phyloP scores from a whole-genome alignment of 768 basidiomycete genomes.

The Termitomyces sp. region DNA sequence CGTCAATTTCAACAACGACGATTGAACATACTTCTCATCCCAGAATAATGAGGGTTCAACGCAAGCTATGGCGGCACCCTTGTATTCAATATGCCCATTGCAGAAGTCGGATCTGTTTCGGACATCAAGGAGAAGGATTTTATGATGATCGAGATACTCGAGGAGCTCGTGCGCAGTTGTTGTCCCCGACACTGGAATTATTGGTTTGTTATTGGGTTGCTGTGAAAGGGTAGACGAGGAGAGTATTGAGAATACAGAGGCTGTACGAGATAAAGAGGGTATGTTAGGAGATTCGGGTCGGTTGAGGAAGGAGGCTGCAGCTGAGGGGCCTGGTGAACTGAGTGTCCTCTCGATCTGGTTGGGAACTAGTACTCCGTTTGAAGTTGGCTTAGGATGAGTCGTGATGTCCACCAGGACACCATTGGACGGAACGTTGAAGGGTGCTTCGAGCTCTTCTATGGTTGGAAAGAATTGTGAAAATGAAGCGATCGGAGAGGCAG shows the following conservation, averaged over 20 bases:
- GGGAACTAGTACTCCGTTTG: conserved; percentile 6
- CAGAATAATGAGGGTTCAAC: conserved; percentile 78
- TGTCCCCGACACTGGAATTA: conserved; percentile 59
- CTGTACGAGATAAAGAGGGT: conserved; percentile 33
- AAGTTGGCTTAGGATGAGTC: conserved; percentile 12
- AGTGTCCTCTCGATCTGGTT: conserved; percentile 41
- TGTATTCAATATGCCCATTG: conserved; percentile 57
- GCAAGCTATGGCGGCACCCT: conserved; percentile 65
- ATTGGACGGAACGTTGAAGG: conserved; percentile 44
- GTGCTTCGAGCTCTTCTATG: conserved; percentile 69
- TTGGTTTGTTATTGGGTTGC: conserved; percentile 33
- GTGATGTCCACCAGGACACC: conserved; percentile 38
- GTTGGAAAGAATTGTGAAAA: conserved; percentile 72
- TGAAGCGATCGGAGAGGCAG: conserved; percentile 61
- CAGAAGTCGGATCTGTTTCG: conserved; percentile 79
- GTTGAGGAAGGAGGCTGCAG: conserved; percentile 55
- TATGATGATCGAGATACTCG: conserved; percentile 52
- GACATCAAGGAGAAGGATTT: conserved; percentile 79
- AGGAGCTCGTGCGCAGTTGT: conserved; percentile 58
- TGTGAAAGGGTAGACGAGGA: conserved; percentile 25
- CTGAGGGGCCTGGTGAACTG: conserved; percentile 45
- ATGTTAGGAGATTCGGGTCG: conserved; percentile 60
- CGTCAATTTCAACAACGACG: background rate
- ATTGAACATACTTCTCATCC: conserved; percentile 57
- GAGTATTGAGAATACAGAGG: conserved; percentile 35